Conservation (phyloP, 306 rosid species). For the Cicer cuneatum region DNA sequence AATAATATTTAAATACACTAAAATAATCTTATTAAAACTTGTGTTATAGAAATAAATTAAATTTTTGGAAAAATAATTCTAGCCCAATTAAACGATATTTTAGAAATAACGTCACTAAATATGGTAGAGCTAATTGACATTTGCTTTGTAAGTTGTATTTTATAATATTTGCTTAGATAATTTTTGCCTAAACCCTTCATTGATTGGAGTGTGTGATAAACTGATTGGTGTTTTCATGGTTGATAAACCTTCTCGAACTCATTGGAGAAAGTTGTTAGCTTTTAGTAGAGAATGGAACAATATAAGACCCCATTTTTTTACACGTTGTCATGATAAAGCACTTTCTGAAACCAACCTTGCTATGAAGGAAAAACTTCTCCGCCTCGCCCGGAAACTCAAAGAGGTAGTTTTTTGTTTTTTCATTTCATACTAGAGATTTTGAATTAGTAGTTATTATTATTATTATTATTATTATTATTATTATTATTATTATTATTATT, state of each 20-base stretch:
- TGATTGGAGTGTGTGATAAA: conserved; percentile 75
- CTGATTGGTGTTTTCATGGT: conserved; percentile 89
- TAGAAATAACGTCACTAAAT: too few relatives aligned
- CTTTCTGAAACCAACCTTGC: conserved; percentile 59
- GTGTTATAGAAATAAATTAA: too few relatives aligned
- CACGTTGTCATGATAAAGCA: conserved; percentile 64
- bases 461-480: too few relatives aligned
- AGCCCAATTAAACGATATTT: too few relatives aligned
- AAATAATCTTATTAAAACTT: too few relatives aligned
- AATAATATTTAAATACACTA: too few relatives aligned
- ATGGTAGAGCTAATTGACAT: too few relatives aligned
- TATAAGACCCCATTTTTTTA: conserved; percentile 79
- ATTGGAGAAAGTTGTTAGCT: conserved; percentile 87
- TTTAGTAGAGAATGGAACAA: conserved; percentile 81
- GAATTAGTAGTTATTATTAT: background rate
- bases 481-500: too few relatives aligned
- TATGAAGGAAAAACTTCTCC: conserved; percentile 75
- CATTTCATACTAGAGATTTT: conserved; percentile 11
- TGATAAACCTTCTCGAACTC: conserved; percentile 81
- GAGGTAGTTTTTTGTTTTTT: conserved; percentile 55
- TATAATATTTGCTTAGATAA: too few relatives aligned
- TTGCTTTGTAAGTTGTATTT: too few relatives aligned
- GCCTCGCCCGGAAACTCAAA: conserved; percentile 82
- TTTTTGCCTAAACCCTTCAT: too few relatives aligned
- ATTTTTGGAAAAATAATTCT: too few relatives aligned